Base-by-base conservation (phyloP, 176 grass and related monocot genomes). In the Hordeum marinum region DNA sequence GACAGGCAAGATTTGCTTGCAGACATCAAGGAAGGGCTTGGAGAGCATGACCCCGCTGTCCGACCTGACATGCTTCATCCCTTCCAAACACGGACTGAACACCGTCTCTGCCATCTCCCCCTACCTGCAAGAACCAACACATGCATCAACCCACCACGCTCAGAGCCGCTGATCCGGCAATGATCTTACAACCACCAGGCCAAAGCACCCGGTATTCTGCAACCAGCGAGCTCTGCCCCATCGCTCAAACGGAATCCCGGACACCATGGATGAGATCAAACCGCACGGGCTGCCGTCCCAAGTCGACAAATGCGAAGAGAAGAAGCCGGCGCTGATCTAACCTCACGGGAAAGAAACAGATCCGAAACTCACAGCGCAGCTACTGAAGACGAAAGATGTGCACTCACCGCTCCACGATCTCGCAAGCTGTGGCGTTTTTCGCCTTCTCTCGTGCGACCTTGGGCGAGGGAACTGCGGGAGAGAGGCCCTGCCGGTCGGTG, bases 1-100 rank as follows among this genome's bases (percentile, higher is more conserved):
- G 42, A 97, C 92, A 75, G 97, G 94, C 29, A 99, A 76, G 63
- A 99, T 92, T 77, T 91, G 94, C 52, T 91, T 99, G 97, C 97
- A 99, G 21, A 96, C 97, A 69, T 96, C 94, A 70, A 99, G 94
- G 79, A 99, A 99, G 21, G 90, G 97, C 88, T 99, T 99, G 62
- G 88, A 83, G 77, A 96, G 90, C 63, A 99, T 91, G 59, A 65
- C 72, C n/a, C 97, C 90, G 66, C 86, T 91, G 20, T 94, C 94
- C 57, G 87, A 84, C 64, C 92, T 99, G 64, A 96, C 90, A 87
- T 94, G 90, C 86, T 99, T 99, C 94, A 99, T 99, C 73, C 85
- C 90, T 91, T 99, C 92, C 79, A 99, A 82, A n/a, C 86, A 96
- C 66, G 94, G 94, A 80, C 92, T 89, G 72, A 99, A 99, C 41